Percentiles rank a stretch among this genome's conserved stretches.
These are phyloP conservation scores for Aplosporella prunicola DNA, from an alignment of 2,329 filamentous ascomycete genomes.

Conservation along the genomic window DNA sequence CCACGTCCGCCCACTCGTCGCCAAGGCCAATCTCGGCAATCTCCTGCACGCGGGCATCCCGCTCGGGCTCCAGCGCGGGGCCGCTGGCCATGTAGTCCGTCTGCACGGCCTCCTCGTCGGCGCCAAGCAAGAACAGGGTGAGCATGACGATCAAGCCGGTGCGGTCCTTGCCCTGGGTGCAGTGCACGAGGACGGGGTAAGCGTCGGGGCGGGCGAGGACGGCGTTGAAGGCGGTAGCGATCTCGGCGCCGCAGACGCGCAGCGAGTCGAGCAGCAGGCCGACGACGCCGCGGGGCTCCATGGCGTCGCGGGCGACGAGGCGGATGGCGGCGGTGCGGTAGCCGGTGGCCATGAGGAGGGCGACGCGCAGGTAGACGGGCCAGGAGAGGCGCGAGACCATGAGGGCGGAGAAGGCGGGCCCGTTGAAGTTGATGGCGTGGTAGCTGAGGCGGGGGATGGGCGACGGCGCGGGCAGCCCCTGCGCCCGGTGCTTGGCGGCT, in stretches of 20 bases:
- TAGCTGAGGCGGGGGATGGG: constrained; percentile 56
- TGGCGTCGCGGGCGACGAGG: constrained; percentile 59
- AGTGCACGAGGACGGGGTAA: constrained; percentile 66
- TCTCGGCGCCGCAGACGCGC: constrained; percentile 55
- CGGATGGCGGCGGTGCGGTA: constrained; percentile 60
- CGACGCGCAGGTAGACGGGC: constrained; percentile 53
- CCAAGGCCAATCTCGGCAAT: constrained; percentile 61
- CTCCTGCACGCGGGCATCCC: constrained; percentile 55
- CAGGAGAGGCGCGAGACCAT: constrained; percentile 60
- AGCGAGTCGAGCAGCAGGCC: constrained; percentile 63
- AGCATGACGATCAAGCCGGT: constrained; percentile 64
- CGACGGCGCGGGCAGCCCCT: constrained; percentile 34
- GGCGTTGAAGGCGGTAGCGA: constrained; percentile 42
- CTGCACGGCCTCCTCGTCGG: constrained; percentile 52
- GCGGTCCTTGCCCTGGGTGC: constrained; percentile 82
- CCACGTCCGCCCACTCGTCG: constrained; percentile 37
- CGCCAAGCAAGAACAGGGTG: constrained; percentile 52
- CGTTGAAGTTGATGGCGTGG: constrained; percentile 63
- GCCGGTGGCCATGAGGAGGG: constrained; percentile 54
- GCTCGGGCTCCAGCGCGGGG: constrained; percentile 51
- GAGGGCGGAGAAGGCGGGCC: constrained; percentile 57
- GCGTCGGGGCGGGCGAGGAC: constrained; percentile 39
- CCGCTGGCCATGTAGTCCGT: constrained; percentile 64
- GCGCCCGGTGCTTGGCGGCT: constrained; percentile 49
- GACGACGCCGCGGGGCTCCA: constrained; percentile 61